A percentile compares a stretch with the other conserved stretches of the same genome.
Conservation (phyloP, 2,329 filamentous ascomycete species). For the Microsporum ferrugineum region DNA sequence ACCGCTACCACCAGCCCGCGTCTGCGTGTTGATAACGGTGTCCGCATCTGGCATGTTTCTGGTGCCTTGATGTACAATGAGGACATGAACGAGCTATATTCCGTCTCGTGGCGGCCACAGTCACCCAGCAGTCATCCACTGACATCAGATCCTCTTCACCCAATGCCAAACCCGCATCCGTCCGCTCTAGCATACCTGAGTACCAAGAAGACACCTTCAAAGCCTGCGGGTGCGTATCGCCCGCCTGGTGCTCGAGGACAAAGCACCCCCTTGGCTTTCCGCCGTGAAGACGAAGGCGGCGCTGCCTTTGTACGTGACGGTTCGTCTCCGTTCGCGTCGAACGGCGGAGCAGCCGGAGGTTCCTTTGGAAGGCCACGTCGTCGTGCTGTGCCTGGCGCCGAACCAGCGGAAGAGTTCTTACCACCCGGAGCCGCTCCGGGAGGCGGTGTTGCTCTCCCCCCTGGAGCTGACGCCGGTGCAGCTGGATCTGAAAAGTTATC, state of each 20-base stretch:
- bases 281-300: slow-evolving; percentile 93
- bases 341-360: slow-evolving; percentile 42
- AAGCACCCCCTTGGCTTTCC: slow-evolving; percentile 83
- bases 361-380: slow-evolving; percentile 67
- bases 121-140: slow-evolving; percentile 48
- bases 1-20: slow-evolving; percentile 96
- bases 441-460: slow-evolving; percentile 54
- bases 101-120: slow-evolving; percentile 77
- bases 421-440: slow-evolving; percentile 59
- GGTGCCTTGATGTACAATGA: slow-evolving; percentile 88
- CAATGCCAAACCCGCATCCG: slow-evolving; percentile 64
- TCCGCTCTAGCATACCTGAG: slow-evolving; percentile 74
- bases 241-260: slow-evolving; percentile 86
- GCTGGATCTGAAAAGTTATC: slow-evolving; percentile 56
- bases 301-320: slow-evolving; percentile 77
- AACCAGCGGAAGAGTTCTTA: slow-evolving; percentile 52
- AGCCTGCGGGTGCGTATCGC: slow-evolving; percentile 92
- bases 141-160: slow-evolving; percentile 56
- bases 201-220: slow-evolving; percentile 85
- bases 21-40: slow-evolving; percentile 88
- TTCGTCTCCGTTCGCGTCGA: slow-evolving; percentile 38
- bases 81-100: slow-evolving; percentile 89
- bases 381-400: slow-evolving; percentile 77
- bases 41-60: slow-evolving; percentile 87
- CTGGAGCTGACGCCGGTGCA: slow-evolving; percentile 42